phyloP scores from a whole-genome alignment of 495 filamentous ascomycete species.

The Neurospora sp. region DNA sequence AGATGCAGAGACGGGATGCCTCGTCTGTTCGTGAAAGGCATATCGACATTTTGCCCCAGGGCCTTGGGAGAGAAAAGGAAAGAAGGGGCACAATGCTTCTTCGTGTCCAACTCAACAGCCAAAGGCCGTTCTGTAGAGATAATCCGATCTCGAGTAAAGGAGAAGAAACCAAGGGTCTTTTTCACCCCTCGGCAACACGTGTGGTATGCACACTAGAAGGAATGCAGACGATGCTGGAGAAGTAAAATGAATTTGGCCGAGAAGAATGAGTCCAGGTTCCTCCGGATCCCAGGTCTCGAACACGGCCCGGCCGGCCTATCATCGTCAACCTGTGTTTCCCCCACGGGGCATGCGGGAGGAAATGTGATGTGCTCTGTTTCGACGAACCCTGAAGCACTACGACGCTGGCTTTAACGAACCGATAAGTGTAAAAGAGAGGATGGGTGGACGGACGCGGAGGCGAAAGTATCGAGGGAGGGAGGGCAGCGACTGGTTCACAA shows the following conservation, averaged over 20 bases:
- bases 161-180: not conserved
- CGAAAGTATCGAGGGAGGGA: not conserved
- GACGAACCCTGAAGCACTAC: not conserved
- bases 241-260: not conserved
- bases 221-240: not conserved
- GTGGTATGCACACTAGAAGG: not conserved
- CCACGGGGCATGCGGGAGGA: not conserved
- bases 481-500: not conserved
- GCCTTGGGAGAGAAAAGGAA: not conserved
- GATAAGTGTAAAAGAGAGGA: not conserved
- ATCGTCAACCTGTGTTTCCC: not conserved
- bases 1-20: not conserved
- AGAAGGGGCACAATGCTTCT: not conserved
- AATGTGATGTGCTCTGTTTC: not conserved
- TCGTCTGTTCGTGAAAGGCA: not conserved
- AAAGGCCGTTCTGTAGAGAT: not conserved
- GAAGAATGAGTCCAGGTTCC: not conserved
- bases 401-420: not conserved
- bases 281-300: not conserved
- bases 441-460: not conserved
- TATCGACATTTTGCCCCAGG: not conserved
- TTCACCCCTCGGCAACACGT: not conserved
- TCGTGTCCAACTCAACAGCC: not conserved
- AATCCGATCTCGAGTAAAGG: not conserved
- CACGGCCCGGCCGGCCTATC: not conserved